Evolutionary conservation across 257 asterid genomes (phyloP), one percentile per base, ranked within the genome.

Genomic region (Primulina tabacum): DNA sequence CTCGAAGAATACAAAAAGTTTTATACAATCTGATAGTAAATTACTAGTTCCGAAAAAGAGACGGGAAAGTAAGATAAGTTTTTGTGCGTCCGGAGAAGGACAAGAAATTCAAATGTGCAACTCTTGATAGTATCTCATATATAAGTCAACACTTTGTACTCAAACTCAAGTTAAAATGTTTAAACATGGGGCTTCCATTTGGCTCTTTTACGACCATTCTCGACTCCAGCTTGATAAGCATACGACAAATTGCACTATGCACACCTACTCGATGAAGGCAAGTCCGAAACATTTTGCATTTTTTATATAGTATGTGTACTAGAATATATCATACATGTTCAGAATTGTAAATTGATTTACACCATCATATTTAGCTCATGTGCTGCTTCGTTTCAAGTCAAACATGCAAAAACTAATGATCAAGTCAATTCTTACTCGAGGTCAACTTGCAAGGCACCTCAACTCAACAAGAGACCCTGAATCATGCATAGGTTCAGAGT

Each of bases 351-450:
- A 43, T 43, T 4, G 53, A 12, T 21, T 21, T 26, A 30, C 52
- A 56, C 2, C 4, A 62, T 68, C 71, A 68, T 68, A 64, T 33
- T 57, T 52, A 67, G 38, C n/a, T 43, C n/a, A 43, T n/a, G 2
- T 43, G 53, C 12, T 43, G 53, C n/a, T 43, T 43, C 1, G 8
- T 43, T 33, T 59, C 33, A 64, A 64, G 33, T 40, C 67, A 17
- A 64, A 9, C 73, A 40, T 17, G 52, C 29, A 47, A 64, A 65
- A 21, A 20, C 70, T 47, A 6, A 6, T 73, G 56, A 26, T 43
- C 16, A 33, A 72, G 70, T 65, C 35, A 24, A 60, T 43, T 57
- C 73, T 40, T 28, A 61, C 63, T 71, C 6, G 5, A 76, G 14
- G 50, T 28, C 68, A 50, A 38, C 38, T 37, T 26, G 57, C 60